A percentile compares a stretch with the other conserved stretches of the same genome.
These are phyloP conservation scores for Escallonia rubra DNA, from an alignment of 129 eudicot species.

Conservation along the genomic window DNA sequence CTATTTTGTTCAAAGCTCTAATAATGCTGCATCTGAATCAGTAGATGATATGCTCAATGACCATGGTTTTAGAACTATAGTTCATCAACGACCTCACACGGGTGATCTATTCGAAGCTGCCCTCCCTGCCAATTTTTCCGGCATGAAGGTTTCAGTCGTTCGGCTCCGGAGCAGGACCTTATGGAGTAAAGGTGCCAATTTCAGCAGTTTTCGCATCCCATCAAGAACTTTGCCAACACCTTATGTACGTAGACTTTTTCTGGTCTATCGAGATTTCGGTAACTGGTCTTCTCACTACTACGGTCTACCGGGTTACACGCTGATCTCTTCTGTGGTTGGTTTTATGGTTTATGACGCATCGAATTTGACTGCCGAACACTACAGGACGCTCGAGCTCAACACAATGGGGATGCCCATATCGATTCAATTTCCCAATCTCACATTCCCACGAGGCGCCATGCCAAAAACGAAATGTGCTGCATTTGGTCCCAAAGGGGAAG, in stretches of 20 bases:
- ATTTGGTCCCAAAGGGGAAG: constrained; percentile 34
- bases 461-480: constrained; percentile 34
- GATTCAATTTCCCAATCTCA: constrained; percentile 28
- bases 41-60: constrained; percentile 33
- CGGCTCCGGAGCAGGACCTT: constrained; percentile 58
- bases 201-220: constrained; percentile 51
- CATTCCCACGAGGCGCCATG: constrained; percentile 11
- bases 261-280: constrained; percentile 57
- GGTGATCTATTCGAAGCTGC: constrained; percentile 45
- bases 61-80: constrained; percentile 29
- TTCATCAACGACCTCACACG: constrained; percentile 39
- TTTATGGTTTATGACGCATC: constrained; percentile 61
- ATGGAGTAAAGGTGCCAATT: constrained; percentile 60
- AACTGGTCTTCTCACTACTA: constrained; percentile 56
- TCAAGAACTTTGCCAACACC: constrained; percentile 57
- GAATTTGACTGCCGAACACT: constrained; percentile 12
- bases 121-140: constrained; percentile 45
- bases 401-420: constrained; percentile 38
- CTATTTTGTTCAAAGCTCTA: constrained; percentile 10
- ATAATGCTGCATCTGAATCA: constrained; percentile 9
- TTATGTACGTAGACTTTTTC: constrained; percentile 43
- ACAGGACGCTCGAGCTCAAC: constrained; percentile 38
- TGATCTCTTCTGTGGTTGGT: constrained; percentile 49
- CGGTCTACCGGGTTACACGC: constrained; percentile 33
- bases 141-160: constrained; percentile 39